phyloP scores from a whole-genome alignment of 2,329 filamentous ascomycete genomes.

The Nigrograna mackinnonii region DNA sequence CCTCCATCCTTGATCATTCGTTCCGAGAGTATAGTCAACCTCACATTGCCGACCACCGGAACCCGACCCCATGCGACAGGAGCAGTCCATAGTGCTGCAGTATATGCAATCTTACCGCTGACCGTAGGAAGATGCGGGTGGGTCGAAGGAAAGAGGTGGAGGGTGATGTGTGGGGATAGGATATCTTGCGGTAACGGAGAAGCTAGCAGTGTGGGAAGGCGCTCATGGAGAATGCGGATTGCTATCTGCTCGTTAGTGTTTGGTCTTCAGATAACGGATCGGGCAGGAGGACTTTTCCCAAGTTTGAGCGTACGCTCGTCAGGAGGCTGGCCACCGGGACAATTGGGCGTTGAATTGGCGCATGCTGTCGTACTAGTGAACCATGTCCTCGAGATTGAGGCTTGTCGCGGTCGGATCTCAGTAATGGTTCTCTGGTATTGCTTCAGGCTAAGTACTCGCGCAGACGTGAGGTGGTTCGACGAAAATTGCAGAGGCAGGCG shows the following conservation, averaged over 20 bases:
- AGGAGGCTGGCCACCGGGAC: constrained; percentile 52
- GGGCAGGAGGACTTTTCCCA: constrained; percentile 61
- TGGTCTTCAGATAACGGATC: not conserved
- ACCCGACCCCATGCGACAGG: constrained; percentile 95
- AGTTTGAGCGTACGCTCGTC: constrained; percentile 65
- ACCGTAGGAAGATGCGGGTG: constrained; percentile 92
- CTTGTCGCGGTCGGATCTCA: constrained; percentile 32
- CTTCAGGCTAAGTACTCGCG: constrained; percentile 32
- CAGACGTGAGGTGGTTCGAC: constrained; percentile 24
- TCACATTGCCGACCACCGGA: constrained; percentile 87
- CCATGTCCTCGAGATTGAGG: constrained; percentile 43
- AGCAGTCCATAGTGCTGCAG: constrained; percentile 92
- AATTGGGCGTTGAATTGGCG: no score
- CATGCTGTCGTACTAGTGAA: constrained; percentile 46
- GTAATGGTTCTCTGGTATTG: constrained; percentile 38
- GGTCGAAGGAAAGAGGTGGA: constrained; percentile 71
- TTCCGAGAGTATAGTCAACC: constrained; percentile 84
- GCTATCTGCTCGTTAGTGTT: constrained; percentile 44
- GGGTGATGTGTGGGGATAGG: constrained; percentile 63
- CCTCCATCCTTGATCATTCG: constrained; percentile 72
- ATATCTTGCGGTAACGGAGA: constrained; percentile 65
- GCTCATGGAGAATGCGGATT: constrained; percentile 63
- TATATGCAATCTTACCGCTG: constrained; percentile 86
- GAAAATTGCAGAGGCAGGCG: constrained; percentile 24
- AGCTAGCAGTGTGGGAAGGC: constrained; percentile 63